These are phyloP conservation scores for Trichomonas vaginalis DNA, from an alignment of 208 protist species.

Conservation along the genomic window DNA sequence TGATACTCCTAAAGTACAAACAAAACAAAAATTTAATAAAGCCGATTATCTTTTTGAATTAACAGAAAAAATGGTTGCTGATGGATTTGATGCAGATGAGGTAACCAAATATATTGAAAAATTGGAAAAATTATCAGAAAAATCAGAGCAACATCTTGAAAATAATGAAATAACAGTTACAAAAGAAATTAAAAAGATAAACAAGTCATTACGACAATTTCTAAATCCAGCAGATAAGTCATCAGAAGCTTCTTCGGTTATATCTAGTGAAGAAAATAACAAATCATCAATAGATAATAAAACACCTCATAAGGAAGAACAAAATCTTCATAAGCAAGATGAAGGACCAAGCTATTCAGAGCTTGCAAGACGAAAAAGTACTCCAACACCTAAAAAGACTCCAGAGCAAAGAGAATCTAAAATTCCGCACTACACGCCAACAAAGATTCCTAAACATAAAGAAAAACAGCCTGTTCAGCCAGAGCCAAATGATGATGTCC, in stretches of 20 bases:
- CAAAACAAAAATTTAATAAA: neutral
- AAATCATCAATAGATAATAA: neutral
- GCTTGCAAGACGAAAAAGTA: neutral
- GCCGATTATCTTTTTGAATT: neutral
- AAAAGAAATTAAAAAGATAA: neutral
- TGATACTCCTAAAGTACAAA: neutral
- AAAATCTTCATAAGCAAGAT: neutral
- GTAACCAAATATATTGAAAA: neutral
- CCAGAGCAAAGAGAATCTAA: neutral
- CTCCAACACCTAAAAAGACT: neutral
- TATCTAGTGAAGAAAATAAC: neutral
- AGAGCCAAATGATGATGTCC: neutral
- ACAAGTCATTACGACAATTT: neutral
- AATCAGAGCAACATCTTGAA: neutral
- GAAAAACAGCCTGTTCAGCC: neutral
- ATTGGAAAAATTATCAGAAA: neutral
- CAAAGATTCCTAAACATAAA: neutral
- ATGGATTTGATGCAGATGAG: neutral
- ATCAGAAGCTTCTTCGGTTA: neutral
- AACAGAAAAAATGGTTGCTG: neutral
- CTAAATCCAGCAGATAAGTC: neutral
- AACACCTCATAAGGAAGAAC: neutral
- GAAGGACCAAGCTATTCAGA: neutral
- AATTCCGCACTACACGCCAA: neutral
- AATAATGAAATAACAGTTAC: neutral